These are phyloP conservation scores for Melanogaster broomeanus DNA, from an alignment of 768 basidiomycete species.

Conservation along the genomic window DNA sequence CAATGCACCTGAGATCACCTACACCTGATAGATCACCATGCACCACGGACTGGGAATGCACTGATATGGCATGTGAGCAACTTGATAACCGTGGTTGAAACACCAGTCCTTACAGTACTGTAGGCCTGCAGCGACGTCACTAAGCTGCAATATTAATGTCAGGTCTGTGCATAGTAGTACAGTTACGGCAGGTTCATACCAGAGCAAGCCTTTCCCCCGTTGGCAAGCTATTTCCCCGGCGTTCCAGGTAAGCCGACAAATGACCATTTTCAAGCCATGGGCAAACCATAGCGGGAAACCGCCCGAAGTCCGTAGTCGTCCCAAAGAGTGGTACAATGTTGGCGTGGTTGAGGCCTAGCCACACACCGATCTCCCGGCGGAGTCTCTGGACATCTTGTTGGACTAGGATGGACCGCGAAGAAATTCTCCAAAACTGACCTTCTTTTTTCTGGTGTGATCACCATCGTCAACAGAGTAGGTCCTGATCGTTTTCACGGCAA, in stretches of 20 bases:
- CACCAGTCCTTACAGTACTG: background rate
- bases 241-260: slow-evolving; percentile 21
- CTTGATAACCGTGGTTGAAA: too few species aligned
- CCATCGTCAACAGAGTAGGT: background rate
- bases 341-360: slow-evolving; percentile 23
- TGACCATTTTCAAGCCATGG: slow-evolving; percentile 29
- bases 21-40: too few species aligned
- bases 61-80: too few species aligned
- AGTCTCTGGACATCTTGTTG: slow-evolving; percentile 16
- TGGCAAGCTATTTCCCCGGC: slow-evolving; percentile 7
- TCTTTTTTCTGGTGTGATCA: too few species aligned
- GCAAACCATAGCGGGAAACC: too few species aligned
- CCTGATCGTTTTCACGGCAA: background rate
- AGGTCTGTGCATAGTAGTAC: background rate
- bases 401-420: background rate
- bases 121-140: too few species aligned
- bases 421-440: background rate
- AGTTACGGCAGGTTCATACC: background rate
- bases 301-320: too few species aligned
- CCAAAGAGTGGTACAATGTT: too few species aligned
- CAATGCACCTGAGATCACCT: too few species aligned
- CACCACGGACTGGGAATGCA: too few species aligned
- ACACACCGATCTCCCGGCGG: slow-evolving; percentile 28
- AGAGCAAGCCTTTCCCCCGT: slow-evolving; percentile 4
- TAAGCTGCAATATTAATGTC: slow-evolving; percentile 7